phyloP scores from a whole-genome alignment of 2,329 filamentous ascomycete genomes.

The Mycogone perniciosa region DNA sequence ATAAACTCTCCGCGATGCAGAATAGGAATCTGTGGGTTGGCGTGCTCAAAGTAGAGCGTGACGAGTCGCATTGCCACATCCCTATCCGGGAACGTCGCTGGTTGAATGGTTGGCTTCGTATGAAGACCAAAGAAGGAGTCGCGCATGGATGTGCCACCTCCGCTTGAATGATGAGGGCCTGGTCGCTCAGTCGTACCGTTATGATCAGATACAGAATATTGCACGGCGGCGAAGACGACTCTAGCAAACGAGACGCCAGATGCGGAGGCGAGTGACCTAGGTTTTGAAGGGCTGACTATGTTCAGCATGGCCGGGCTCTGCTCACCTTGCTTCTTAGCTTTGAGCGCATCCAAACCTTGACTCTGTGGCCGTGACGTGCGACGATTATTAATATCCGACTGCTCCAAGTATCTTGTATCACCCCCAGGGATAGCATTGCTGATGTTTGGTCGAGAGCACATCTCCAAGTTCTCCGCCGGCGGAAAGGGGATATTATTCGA shows the following conservation, averaged over 20 bases:
- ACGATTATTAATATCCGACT: conserved; percentile 25
- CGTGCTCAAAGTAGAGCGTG: conserved; percentile 87
- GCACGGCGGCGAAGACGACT: conserved; percentile 90
- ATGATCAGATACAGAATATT: conserved; percentile 58
- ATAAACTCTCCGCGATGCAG: conserved; percentile 86
- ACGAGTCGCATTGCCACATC: conserved; percentile 68
- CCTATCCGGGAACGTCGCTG: conserved; percentile 74
- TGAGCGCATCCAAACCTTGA: conserved; percentile 27
- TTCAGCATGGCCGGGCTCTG: conserved; percentile 54
- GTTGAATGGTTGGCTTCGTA: conserved; percentile 79
- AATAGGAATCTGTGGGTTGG: conserved; percentile 92
- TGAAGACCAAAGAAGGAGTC: conserved; percentile 98
- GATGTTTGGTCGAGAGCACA: conserved; percentile 44
- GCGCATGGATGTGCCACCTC: conserved; percentile 70
- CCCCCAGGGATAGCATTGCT: conserved; percentile 29
- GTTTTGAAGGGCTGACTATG: conserved; percentile 70
- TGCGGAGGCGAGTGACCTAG: conserved; percentile 74
- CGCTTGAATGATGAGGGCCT: conserved; percentile 18
- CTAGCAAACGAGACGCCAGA: conserved; percentile 91
- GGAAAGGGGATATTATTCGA: conserved; percentile 66
- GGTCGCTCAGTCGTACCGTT: conserved; percentile 38
- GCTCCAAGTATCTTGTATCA: conserved; percentile 29
- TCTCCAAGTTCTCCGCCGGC: conserved; percentile 62
- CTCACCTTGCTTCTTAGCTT: conserved; percentile 27
- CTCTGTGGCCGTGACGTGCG: conserved; percentile 22